A percentile compares a stretch with the other conserved stretches of the same genome.
Conservation (phyloP, 805 yeast species). For the Peterozyma xylosa region DNA sequence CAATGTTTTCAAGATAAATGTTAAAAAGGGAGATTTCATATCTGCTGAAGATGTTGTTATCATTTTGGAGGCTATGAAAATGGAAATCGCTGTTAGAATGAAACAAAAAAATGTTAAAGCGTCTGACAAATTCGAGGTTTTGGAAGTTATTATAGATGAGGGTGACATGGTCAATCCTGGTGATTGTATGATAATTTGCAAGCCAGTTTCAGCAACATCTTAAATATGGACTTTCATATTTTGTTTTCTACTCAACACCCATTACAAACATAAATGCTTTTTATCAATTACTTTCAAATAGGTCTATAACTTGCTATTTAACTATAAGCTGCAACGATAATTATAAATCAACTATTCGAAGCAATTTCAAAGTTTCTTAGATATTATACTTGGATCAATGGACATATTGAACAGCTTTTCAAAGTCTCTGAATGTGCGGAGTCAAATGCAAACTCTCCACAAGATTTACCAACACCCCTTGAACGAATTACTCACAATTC, state of each 20-base stretch:
- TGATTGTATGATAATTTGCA: slow-evolving; percentile 11
- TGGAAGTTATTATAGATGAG: slow-evolving; percentile 21
- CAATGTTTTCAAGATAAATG: slow-evolving; percentile 23
- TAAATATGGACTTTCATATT: no score
- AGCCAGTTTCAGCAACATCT: neutral
- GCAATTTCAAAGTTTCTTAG: no score
- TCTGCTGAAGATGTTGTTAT: slow-evolving; percentile 15
- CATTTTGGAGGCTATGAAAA: slow-evolving; percentile 27
- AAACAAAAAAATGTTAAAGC: slow-evolving; percentile 10
- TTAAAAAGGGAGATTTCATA: slow-evolving; percentile 16
- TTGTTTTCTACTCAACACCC: no score
- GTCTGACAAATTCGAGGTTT: slow-evolving; percentile 12
- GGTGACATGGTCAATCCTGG: slow-evolving; percentile 26
- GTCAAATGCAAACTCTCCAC: no score
- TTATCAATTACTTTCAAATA: no score
- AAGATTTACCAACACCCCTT: no score
- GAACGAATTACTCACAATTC: no score
- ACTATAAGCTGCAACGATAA: no score
- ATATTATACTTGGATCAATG: no score
- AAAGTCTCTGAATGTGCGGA: neutral
- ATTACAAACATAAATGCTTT: no score
- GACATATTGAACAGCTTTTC: neutral
- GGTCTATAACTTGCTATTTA: no score
- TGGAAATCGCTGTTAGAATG: slow-evolving; percentile 24
- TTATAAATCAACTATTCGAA: no score